Evolutionary conservation across 2,329 filamentous ascomycete genomes (phyloP), one percentile per base, ranked within the genome.

Genomic region (Aspergillus vadensis): DNA sequence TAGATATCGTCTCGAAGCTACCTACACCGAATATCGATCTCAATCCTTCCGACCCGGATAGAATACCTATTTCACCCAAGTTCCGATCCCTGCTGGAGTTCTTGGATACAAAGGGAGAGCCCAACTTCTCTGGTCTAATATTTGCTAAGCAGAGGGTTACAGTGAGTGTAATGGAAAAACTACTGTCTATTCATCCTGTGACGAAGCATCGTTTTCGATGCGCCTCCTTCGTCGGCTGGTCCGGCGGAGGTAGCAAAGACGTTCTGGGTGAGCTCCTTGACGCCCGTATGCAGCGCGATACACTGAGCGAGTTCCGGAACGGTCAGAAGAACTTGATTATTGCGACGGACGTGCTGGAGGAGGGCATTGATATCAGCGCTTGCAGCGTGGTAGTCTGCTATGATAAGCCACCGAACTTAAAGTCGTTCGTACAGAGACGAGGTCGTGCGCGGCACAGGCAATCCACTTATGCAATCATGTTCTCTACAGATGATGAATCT

Each of bases 361-460:
- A 87, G 72, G 85, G 85, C 0, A 84, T 88, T 30, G 86, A 88
- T 65, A 76, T 88, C 2, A 82, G 83, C n/a, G 83, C 83, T 3
- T 90, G 87, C 65, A 85, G 88, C 66, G 67, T 87, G 21, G 87
- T 90, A 1, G 79, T 90, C 12, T 88, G 86, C 64, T 90, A 86
- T 68, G 83, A 89, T 64, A 78, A 79, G 25, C 87, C 87, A 0
- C 79, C 80, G 27, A 88, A 86, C 62, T 71, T 90, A 36, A 86
- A 86, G 59, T 86, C 86, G 0, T 90, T 87, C 66, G 79, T 90
- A 2, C 88, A 90, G 69, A 79, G 87, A 39, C 81, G 88, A 23
- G 88, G 88, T 2, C 80, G 88, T 62, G 88, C 88, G 15, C 80
- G 88, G 52, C 82, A 83, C 61, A 74, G 81, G 52, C 73, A 81